Base-by-base conservation (phyloP, 306 rosid species). In the Malus domestica region DNA sequence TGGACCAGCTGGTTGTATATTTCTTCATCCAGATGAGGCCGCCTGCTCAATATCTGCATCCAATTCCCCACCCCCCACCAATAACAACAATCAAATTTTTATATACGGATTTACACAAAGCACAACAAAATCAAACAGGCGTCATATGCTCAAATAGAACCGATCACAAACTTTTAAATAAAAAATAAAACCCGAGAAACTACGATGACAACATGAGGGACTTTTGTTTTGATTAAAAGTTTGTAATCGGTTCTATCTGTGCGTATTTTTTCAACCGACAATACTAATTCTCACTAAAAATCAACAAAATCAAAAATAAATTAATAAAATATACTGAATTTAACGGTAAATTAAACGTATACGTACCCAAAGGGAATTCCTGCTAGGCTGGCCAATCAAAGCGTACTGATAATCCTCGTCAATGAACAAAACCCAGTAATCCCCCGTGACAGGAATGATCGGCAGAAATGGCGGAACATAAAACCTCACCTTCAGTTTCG, bases 301-400 rank as follows among this genome's bases (percentile, higher is more conserved):
- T 13, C 18, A 13, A 46, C 19, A 46, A 46, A 46, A 46, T 4
- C 0, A 13, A 46, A 15, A 14, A 46, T 46, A 49, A 49, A 49
- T 49, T 15, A 49, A 4, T 2, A 49, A 13, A 49, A 49, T 49
- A 42, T 18, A 7, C 13, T 22, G n/a, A 40, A 42, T 18, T 27
- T 35, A 9, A 3, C 0, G 42, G 20, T 15, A 16, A 16, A 51
- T 51, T 51, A 51, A 51, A 51, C 55, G 8, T 51, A 15, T 51
- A n/a, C 85, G 77, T 87, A 95, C 99, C 99, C 99, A 95, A 46
- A 95, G 97, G 66, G 72, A 90, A 3, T 20, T 90, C 81, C 96
- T 83, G 79, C 76, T 76, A 16, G 99, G 99, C 77, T 92, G 81
- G 29, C 98, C 98, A 80, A 94, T 55, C 44, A 94, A 70, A 75